Conservation (phyloP, 139 green algal species). For the Penium margaritaceum region DNA sequence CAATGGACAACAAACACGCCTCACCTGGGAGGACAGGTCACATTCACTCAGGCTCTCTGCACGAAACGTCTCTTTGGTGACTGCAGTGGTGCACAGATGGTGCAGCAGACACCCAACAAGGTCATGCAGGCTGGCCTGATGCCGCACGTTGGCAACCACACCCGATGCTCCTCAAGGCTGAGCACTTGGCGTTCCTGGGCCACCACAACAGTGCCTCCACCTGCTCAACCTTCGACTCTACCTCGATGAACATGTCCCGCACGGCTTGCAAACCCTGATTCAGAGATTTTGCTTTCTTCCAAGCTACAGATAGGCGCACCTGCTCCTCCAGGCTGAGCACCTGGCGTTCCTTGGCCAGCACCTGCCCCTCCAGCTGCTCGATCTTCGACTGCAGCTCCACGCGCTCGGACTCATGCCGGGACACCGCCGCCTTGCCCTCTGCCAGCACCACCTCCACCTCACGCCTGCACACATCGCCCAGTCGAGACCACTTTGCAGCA, state of each 20-base stretch:
- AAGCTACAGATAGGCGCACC: neutral
- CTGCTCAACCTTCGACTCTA: neutral
- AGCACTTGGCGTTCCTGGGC: neutral
- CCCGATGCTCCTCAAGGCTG: neutral
- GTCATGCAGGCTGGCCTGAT: too few species aligned
- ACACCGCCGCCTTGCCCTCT: neutral
- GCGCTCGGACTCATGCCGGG: neutral
- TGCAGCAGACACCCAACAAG: too few species aligned
- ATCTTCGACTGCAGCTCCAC: neutral
- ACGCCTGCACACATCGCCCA: neutral
- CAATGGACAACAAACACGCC: too few species aligned
- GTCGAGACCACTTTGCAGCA: too few species aligned
- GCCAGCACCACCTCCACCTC: neutral
- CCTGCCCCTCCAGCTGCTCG: neutral
- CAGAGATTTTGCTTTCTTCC: neutral
- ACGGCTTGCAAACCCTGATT: neutral
- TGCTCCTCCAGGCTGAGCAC: neutral
- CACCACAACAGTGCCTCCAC: neutral
- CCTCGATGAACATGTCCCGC: neutral
- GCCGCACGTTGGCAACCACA: too few species aligned
- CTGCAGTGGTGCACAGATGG: too few species aligned
- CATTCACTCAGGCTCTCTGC: too few species aligned
- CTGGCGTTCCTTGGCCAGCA: neutral
- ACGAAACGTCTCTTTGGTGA: too few species aligned
- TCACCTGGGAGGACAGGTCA: too few species aligned